Base-by-base conservation (phyloP, 805 yeast genomes). In the Starmera quercuum region DNA sequence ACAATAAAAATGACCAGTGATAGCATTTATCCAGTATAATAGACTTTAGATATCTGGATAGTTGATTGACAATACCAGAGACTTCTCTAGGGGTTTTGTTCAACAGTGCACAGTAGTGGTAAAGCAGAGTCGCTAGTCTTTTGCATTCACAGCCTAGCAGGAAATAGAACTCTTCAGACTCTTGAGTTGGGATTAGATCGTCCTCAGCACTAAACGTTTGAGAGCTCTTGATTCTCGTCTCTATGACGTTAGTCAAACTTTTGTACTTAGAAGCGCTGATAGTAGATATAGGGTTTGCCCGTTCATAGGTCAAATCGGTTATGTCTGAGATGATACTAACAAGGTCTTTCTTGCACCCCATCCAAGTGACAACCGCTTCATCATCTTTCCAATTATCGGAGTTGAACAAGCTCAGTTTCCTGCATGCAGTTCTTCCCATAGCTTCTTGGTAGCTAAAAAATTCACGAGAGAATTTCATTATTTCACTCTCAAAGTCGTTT, bases 381-480 rank as follows among this genome's bases (percentile, higher is more conserved):
- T 37, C 24, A 11, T 24, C 17, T 9, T 24, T 25, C 39, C 36
- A 36, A 12, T 32, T 30, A 16, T 31, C 37, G n/a, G 33, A 26
- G 7, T 28, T 23, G 19, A 37, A 37, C 6, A 27, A 13, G 7
- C 37, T 33, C 5, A 15, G 6, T 15, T 31, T 37, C 14, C 26
- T 30, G 23, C 40, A 37, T 3, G 36, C 40, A 3, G 40, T 37
- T 34, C 40, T 28, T 5, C 40, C 40, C 37, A 37, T 31, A 14
- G 30, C 37, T 19, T 37, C 40, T 17, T 37, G 37, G 20, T 34
- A 34, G 3, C 32, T 27, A 29, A 33, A 37, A 19, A 37, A 37
- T 12, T 37, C 40, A 3, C 20, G 17, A 4, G 32, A 13, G 18
- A 37, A 37, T 15, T 20, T 31, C 14, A 31, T 29, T 14, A 26